Evolutionary conservation across 208 protist genomes (phyloP).

Genomic region (Leishmania gerbilli): DNA sequence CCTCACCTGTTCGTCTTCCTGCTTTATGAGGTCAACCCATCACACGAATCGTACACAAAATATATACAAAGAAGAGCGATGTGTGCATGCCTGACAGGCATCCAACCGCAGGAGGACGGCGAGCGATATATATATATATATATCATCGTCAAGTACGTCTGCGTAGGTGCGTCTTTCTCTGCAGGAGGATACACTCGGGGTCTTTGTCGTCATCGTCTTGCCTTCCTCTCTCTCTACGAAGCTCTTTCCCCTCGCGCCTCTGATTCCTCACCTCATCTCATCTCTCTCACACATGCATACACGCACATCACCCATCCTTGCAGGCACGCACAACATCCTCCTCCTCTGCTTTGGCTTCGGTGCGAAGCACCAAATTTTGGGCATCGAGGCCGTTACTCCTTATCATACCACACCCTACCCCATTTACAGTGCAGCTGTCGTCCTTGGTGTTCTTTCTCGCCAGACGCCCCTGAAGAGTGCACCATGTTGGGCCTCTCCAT

Average conservation of each 20-base stretch:
- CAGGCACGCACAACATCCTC: not conserved
- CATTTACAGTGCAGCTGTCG: not conserved
- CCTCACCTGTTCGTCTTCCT: not conserved
- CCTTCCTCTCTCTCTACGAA: not conserved
- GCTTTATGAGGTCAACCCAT: not conserved
- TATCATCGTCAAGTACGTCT: not conserved
- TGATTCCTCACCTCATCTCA: not conserved
- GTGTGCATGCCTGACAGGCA: not conserved
- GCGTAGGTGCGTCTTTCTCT: not conserved
- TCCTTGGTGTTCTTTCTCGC: not conserved
- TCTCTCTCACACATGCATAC: not conserved
- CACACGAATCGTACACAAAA: no score
- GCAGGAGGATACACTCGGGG: not conserved
- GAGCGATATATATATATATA: not conserved
- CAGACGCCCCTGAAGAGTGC: not conserved
- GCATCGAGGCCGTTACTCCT: not conserved
- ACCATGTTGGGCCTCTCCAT: constrained; percentile 8
- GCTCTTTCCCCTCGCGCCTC: not conserved
- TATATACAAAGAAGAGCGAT: not conserved
- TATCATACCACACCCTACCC: not conserved
- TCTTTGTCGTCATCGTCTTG: not conserved
- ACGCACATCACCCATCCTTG: not conserved
- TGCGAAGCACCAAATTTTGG: not conserved
- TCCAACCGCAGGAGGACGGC: not conserved
- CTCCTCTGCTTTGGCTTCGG: not conserved